Evolutionary conservation across 108 stramenopile species (phyloP).

Genomic region (Aurantiochytrium sp.): DNA sequence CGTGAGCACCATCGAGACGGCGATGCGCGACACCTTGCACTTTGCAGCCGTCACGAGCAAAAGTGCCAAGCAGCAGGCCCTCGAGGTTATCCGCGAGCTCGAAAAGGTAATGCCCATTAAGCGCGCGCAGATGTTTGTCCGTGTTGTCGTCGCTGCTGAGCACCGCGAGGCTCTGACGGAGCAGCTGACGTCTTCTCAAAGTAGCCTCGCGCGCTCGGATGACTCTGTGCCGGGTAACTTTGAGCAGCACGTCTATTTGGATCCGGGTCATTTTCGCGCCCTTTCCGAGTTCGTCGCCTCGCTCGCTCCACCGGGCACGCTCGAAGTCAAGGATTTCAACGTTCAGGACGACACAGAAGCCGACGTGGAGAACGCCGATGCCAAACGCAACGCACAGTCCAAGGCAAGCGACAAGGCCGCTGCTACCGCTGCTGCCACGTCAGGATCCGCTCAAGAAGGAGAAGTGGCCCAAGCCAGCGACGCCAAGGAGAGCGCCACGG

Average conservation of each 20-base stretch:
- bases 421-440: neutral
- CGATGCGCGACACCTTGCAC: conserved; percentile 76
- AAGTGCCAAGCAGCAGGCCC: conserved; percentile 80
- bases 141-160: conserved; percentile 32
- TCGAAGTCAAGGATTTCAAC: conserved; percentile 66
- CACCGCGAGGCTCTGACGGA: neutral
- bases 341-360: neutral
- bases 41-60: conserved; percentile 77
- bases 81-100: conserved; percentile 83
- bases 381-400: neutral
- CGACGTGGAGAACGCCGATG: neutral
- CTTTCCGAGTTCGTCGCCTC: conserved; percentile 51
- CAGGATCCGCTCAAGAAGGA: neutral
- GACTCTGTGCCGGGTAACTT: neutral
- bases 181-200: neutral
- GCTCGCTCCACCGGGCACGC: conserved; percentile 33
- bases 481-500: neutral
- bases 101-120: conserved; percentile 77
- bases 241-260: conserved; percentile 41
- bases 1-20: conserved; percentile 53
- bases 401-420: too few species aligned
- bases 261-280: conserved; percentile 69
- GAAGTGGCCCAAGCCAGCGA: too few species aligned
- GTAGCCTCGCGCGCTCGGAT: neutral
- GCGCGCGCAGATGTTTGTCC: conserved; percentile 85